Evolutionary conservation across 805 yeast species (phyloP), one percentile per base, ranked within the genome.

Genomic region (Cyberlindnera subsufficiens): DNA sequence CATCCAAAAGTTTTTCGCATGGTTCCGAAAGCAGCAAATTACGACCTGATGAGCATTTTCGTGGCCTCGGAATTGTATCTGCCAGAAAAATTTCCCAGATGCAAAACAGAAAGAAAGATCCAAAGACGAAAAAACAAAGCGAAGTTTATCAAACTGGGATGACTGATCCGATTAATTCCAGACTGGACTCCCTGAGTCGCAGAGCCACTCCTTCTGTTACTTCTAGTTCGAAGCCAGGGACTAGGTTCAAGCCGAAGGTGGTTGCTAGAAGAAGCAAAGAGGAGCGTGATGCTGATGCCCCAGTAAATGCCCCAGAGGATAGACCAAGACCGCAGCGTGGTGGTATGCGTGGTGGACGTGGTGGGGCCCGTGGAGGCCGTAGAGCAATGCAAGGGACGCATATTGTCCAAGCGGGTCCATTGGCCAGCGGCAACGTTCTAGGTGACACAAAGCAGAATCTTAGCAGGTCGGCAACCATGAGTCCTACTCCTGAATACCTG

Each of bases 211-310:
- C 54, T 13, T 53, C 53, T 22, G 55, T 66, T 14, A 11, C 27
- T 22, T 10, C 10, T 22, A 10, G 11, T 22, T 22, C 27, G 2
- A 77, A 78, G 53, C 75, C 86, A 7, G 69, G 78, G 3, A 65
- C 84, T 46, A 82, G 83, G 61, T 90, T 90, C 65, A 80, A 81
- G 61, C 97, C 97, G 3, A 90, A 90, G 61, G 82, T 73, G 2
- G 96, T 90, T 35, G 89, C 89, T 0, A 71, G 97, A 63, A 79
- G 87, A 59, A 67, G 88, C 10, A 82, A 86, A 52, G 90, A 86
- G 52, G 96, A 88, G 53, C 70, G 96, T 60, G 96, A 80, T 18
- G 80, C 85, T 22, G 75, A 77, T 42, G 90, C 89, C 0, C 88
- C 89, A 5, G 39, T 38, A 6, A 40, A 35, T 35, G 47, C 36